A percentile compares a stretch with the other conserved stretches of the same genome.
Evolutionary conservation across 352 stramenopile genomes (phyloP).

Genomic region (Globisporangium mamillatum): DNA sequence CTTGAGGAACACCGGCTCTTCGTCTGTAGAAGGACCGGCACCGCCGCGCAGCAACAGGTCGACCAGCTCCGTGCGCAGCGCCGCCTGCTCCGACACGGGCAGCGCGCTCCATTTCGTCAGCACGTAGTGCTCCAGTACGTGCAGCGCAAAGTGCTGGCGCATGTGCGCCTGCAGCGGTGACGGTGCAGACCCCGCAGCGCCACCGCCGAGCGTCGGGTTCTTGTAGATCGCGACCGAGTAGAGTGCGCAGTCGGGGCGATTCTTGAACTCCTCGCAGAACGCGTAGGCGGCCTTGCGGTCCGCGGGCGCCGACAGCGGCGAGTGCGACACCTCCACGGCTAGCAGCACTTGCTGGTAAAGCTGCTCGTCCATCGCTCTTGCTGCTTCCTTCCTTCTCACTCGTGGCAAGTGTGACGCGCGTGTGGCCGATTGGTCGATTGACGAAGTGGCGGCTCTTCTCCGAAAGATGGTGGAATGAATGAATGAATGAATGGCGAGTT

Average conservation of each 20-base stretch:
- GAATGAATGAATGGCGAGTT: too few species aligned
- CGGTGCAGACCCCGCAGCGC: background rate
- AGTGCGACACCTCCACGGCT: slow-evolving; percentile 72
- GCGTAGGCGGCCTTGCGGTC: slow-evolving; percentile 61
- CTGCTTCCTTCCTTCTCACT: too few species aligned
- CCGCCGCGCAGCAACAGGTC: slow-evolving; percentile 36
- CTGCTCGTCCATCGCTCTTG: slow-evolving; percentile 51
- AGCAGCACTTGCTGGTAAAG: slow-evolving; percentile 74
- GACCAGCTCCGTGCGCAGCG: slow-evolving; percentile 56
- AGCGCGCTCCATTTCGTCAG: slow-evolving; percentile 52
- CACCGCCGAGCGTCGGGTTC: slow-evolving; percentile 30
- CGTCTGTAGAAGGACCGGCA: background rate
- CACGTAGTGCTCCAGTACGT: slow-evolving; percentile 73
- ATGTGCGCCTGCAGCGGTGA: slow-evolving; percentile 38
- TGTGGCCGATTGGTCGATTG: too few species aligned
- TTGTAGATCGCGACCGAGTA: slow-evolving; percentile 78
- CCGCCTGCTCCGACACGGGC: slow-evolving; percentile 39
- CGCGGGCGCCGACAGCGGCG: slow-evolving; percentile 33
- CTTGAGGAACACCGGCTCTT: slow-evolving; percentile 63
- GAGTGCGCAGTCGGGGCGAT: slow-evolving; percentile 54
- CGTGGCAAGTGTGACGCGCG: too few species aligned
- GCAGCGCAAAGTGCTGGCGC: slow-evolving; percentile 75
- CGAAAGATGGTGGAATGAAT: too few species aligned
- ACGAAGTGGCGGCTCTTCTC: too few species aligned
- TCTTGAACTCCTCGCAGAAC: slow-evolving; percentile 79